phyloP scores from a whole-genome alignment of 148 eudicot genomes.

The Amaranthus cruentus region DNA sequence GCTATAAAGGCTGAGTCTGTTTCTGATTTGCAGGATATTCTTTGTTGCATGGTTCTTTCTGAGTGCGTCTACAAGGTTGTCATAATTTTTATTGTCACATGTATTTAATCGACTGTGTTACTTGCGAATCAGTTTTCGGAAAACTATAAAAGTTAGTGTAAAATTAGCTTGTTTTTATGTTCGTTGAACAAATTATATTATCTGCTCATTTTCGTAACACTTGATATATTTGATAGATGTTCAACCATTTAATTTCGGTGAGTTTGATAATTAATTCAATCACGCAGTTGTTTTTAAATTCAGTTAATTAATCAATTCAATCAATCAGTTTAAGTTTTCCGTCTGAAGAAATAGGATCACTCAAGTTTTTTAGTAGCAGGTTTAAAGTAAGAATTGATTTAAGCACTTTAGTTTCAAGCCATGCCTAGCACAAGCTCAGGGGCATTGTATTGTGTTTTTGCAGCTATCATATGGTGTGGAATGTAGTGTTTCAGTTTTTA shows the following conservation, averaged over 20 bases:
- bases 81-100: not conserved
- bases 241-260: too few relatives aligned
- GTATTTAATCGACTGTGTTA: not conserved
- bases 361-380: not conserved
- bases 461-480: not conserved
- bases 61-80: slow-evolving; percentile 93
- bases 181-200: too few relatives aligned
- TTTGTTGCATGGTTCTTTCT: slow-evolving; percentile 90
- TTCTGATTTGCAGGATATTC: slow-evolving; percentile 88
- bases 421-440: not conserved
- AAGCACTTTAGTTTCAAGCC: not conserved
- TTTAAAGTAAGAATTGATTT: not conserved
- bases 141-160: not conserved
- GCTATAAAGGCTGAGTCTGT: slow-evolving; percentile 81
- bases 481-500: not conserved
- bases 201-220: too few relatives aligned
- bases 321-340: too few relatives aligned
- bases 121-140: not conserved
- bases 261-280: too few relatives aligned
- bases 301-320: too few relatives aligned
- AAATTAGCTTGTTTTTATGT: not conserved
- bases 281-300: too few relatives aligned
- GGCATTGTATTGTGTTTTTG: not conserved
- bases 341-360: too few relatives aligned
- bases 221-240: too few relatives aligned